phyloP scores from a whole-genome alignment of 441 rosid species.

The Syzygium malaccense region DNA sequence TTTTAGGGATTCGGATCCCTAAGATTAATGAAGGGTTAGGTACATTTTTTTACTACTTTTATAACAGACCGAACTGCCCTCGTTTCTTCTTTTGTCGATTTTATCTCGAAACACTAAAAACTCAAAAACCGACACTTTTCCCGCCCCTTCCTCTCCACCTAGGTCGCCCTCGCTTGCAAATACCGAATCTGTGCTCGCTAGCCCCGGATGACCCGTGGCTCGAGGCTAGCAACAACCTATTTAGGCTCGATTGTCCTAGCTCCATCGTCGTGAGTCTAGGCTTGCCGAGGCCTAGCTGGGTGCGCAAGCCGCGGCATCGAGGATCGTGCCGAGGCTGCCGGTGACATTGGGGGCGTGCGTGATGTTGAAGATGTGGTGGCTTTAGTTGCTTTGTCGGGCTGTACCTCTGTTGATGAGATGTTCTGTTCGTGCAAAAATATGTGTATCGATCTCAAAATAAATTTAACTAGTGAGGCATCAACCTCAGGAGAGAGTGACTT shows the following conservation, averaged over 20 bases:
- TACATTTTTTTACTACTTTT: accelerated
- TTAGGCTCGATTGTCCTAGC: neutral
- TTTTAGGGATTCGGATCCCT: neutral
- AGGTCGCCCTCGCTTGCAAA: neutral
- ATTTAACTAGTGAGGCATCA: neutral
- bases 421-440: neutral
- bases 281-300: too few species aligned
- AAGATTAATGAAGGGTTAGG: neutral
- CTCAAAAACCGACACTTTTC: neutral
- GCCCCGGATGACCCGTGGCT: neutral
- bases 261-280: neutral
- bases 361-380: neutral
- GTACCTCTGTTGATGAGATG: too few species aligned
- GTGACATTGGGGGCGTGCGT: neutral
- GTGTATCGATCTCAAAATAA: neutral
- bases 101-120: neutral
- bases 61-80: accelerated
- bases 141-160: neutral
- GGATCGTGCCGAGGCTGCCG: neutral
- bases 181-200: neutral
- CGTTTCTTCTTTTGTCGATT: neutral
- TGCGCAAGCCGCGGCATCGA: too few species aligned
- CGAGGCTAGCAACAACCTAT: neutral
- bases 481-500: neutral
- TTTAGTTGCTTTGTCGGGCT: neutral